Evolutionary conservation across 75 land plant species (phyloP), one percentile per base, ranked within the genome.

Genomic region (Cryptomeria japonica): DNA sequence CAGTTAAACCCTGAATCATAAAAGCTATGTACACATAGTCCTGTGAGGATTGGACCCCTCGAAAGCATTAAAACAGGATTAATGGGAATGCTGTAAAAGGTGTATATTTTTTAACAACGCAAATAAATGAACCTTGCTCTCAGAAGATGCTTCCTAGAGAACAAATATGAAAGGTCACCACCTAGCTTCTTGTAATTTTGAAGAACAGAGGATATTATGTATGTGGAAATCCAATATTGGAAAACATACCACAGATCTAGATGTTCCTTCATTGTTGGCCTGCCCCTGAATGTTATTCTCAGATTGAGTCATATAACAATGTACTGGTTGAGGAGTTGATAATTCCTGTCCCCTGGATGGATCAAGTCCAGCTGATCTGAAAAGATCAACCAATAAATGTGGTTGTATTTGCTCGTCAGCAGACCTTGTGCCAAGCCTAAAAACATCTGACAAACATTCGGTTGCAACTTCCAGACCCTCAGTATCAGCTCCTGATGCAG

Each of bases 381-480:
- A 92, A 14, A 92, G 78, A 16, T 94, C 92, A 61, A 92, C 75
- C 75, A 96, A 86, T 6, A 89, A 85, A 87, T 89, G 88, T 19
- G 89, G 85, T 51, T 85, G 85, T 47, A 53, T 28, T 34, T 31
- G 42, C 79, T 88, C 90, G 75, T 88, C 90, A n/a, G 32, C 84
- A 86, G 89, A 68, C 42, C 85, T 86, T 56, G 87, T 85, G 46
- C 91, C 82, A 32, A 94, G 87, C 80, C 89, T 90, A 86, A 96
- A 96, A 39, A 89, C 94, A 58, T 92, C 93, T n/a, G 79, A 80
- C 58, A 96, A 86, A 84, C 97, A 96, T 75, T 96, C 92, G 28
- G 80, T 92, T 3, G 90, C 95, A 85, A 96, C 95, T 49, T 94
- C 96, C 58, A 96, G 88, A 41, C 91, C 95, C 89, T 96, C 96